Evolutionary conservation across 2,329 filamentous ascomycete genomes (phyloP).

Genomic region (Ophiostoma populinum): DNA sequence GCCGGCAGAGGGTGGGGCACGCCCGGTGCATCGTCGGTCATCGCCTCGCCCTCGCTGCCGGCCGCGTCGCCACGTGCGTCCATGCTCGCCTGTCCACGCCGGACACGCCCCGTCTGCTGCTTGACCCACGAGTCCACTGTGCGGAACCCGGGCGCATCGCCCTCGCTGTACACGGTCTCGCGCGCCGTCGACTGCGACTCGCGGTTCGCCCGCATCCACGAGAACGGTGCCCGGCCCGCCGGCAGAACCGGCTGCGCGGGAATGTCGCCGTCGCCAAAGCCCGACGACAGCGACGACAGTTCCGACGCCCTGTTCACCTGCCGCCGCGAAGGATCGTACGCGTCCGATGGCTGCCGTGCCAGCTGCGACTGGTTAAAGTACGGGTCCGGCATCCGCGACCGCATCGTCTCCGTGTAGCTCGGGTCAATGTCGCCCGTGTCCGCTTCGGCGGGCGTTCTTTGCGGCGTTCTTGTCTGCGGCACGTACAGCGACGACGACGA

Average conservation of each 20-base stretch:
- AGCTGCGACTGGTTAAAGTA: constrained; percentile 24
- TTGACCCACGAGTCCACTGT: constrained; percentile 46
- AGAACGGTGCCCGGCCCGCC: constrained; percentile 13
- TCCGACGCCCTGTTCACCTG: constrained; percentile 28
- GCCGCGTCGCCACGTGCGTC: constrained; percentile 6
- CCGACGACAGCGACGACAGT: constrained; percentile 44
- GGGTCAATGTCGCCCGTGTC: too few relatives aligned
- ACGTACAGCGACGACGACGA: too few relatives aligned
- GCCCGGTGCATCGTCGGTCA: constrained; percentile 13
- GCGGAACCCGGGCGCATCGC: constrained; percentile 37
- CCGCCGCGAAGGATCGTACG: constrained; percentile 19
- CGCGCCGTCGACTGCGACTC: constrained; percentile 12
- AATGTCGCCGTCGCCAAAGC: constrained; percentile 47
- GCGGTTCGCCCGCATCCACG: constrained; percentile 11
- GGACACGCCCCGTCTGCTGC: constrained; percentile 40
- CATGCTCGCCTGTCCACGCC: constrained; percentile 25
- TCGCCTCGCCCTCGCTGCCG: background rate
- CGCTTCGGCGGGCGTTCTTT: too few relatives aligned
- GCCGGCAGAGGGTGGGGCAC: constrained; percentile 20
- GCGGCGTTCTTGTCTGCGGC: too few relatives aligned
- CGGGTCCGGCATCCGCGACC: constrained; percentile 20
- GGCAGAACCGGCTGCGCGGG: constrained; percentile 21
- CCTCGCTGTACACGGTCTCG: constrained; percentile 37
- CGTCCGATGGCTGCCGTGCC: constrained; percentile 20
- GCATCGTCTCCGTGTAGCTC: constrained; percentile 18